Evolutionary conservation across 73 alveolate species (phyloP).

Genomic region (Paramecium tetraurelia): DNA sequence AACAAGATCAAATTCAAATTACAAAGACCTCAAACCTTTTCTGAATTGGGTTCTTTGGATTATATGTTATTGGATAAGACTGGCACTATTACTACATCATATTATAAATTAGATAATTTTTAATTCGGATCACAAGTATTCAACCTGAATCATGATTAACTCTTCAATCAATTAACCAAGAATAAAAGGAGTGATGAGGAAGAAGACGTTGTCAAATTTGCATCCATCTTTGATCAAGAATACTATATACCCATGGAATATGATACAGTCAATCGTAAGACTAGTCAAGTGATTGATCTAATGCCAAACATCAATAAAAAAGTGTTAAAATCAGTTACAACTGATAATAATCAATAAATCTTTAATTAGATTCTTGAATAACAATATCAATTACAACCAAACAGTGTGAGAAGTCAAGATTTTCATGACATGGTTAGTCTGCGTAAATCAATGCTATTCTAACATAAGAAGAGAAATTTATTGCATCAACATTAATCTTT

Average conservation of each 20-base stretch:
- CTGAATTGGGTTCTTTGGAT: slow-evolving; percentile 55
- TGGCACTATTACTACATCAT: slow-evolving; percentile 47
- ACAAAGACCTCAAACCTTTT: not conserved
- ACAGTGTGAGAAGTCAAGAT: not conserved
- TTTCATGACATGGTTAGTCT: not conserved
- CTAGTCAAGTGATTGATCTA: not conserved
- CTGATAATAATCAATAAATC: not conserved
- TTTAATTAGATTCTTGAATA: not conserved
- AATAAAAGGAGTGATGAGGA: slow-evolving; percentile 2
- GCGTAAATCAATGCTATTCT: not conserved
- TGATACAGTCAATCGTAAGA: not conserved
- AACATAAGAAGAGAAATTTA: not conserved
- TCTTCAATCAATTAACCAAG: not conserved
- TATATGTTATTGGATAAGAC: slow-evolving; percentile 56
- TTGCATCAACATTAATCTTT: not conserved
- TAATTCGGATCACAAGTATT: not conserved
- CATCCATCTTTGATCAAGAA: not conserved
- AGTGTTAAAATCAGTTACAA: not conserved
- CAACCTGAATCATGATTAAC: slow-evolving; percentile 30
- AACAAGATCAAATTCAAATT: not conserved
- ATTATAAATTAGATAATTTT: slow-evolving; percentile 27
- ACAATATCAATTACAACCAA: not conserved
- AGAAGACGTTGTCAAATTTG: not conserved
- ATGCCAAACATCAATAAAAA: not conserved
- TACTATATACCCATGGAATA: slow-evolving; percentile 9